Evolutionary conservation across 176 grass and related monocot species (phyloP).

Genomic region (Tillandsia fasciculata): DNA sequence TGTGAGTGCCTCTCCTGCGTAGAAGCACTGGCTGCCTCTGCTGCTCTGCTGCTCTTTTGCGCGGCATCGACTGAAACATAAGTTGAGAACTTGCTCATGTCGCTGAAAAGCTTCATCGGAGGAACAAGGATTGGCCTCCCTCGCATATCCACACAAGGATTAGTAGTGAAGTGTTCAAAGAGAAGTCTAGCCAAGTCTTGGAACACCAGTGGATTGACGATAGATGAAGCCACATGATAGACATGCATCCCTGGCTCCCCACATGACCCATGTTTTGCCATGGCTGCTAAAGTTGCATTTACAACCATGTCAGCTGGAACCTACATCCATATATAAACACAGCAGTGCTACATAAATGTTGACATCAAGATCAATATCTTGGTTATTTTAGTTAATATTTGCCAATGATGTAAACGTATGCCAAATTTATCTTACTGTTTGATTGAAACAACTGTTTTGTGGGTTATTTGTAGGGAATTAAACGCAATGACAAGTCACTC

Average conservation of each 20-base stretch:
- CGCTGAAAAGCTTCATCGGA: constrained; percentile 53
- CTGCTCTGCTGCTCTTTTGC: constrained; percentile 23
- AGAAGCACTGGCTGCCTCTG: not conserved
- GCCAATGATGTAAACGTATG: not conserved
- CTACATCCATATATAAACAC: constrained; percentile 14
- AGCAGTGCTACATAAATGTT: too few relatives aligned
- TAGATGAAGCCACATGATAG: constrained; percentile 82
- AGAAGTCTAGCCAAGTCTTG: constrained; percentile 51
- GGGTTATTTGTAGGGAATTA: too few relatives aligned
- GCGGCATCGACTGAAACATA: constrained; percentile 52
- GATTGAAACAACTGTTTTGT: not conserved
- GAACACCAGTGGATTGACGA: constrained; percentile 70
- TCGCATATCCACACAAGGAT: constrained; percentile 46
- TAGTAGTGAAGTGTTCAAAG: constrained; percentile 63
- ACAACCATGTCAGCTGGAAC: constrained; percentile 97
- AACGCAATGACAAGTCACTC: constrained; percentile 4
- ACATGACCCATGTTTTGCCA: constrained; percentile 59
- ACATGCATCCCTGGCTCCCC: constrained; percentile 46
- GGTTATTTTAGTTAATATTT: too few relatives aligned
- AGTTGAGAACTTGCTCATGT: constrained; percentile 63
- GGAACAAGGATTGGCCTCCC: constrained; percentile 53
- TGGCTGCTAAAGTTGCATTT: constrained; percentile 76
- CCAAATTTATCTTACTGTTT: not conserved
- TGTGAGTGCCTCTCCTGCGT: constrained; percentile 21
- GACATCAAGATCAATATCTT: not conserved